Evolutionary conservation across 2,329 filamentous ascomycete genomes (phyloP).

Genomic region (Microcyclospora pomicola): DNA sequence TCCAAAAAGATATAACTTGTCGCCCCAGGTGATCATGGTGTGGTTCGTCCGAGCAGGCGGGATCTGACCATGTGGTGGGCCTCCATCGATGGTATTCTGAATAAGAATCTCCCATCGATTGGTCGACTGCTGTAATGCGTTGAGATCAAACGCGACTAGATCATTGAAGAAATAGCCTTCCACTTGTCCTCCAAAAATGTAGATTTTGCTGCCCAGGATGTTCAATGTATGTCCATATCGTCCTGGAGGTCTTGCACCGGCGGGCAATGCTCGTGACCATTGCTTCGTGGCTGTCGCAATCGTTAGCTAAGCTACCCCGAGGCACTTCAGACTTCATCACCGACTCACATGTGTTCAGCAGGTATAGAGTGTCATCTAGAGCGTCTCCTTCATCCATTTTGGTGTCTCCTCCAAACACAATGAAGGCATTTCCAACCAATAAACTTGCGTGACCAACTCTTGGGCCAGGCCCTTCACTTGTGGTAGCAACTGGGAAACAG

Average conservation of each 20-base stretch:
- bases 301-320: slow-evolving; percentile 15
- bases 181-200: slow-evolving; percentile 93
- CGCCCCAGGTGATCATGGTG: slow-evolving; percentile 78
- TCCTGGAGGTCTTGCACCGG: slow-evolving; percentile 71
- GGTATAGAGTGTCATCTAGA: slow-evolving; percentile 87
- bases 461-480: slow-evolving; percentile 84
- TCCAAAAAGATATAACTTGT: slow-evolving; percentile 93
- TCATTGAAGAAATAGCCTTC: slow-evolving; percentile 99
- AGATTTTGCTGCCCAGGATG: slow-evolving; percentile 92
- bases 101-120: slow-evolving; percentile 95
- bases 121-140: slow-evolving; percentile 77
- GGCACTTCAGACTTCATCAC: not conserved
- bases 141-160: slow-evolving; percentile 84
- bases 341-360: slow-evolving; percentile 87
- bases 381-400: slow-evolving; percentile 89
- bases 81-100: slow-evolving; percentile 52
- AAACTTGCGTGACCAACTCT: slow-evolving; percentile 89
- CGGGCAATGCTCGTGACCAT: slow-evolving; percentile 88
- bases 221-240: slow-evolving; percentile 95
- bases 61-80: slow-evolving; percentile 47
- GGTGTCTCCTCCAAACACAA: slow-evolving; percentile 96
- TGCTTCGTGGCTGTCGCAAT: slow-evolving; percentile 66
- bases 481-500: slow-evolving; percentile 83
- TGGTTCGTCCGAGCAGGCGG: slow-evolving; percentile 92
- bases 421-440: slow-evolving; percentile 94